Conservation (phyloP, 2,329 filamentous ascomycete genomes). For the Dryadomyces quercivorus region DNA sequence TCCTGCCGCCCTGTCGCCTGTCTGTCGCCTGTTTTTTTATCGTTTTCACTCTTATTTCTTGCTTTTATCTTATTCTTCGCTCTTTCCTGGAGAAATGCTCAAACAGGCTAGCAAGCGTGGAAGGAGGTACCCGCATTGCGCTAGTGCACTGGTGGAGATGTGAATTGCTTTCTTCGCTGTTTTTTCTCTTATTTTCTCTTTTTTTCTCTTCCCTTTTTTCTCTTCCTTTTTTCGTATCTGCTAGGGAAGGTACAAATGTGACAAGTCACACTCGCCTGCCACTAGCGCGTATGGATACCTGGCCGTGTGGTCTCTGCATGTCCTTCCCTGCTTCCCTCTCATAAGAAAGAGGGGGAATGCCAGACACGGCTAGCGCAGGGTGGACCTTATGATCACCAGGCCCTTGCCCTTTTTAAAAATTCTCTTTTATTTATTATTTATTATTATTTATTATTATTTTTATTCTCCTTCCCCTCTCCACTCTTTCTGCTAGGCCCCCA, state of each 20-base stretch:
- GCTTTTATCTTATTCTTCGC: neutral
- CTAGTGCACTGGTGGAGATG: neutral
- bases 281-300: constrained; percentile 3
- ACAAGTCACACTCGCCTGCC: neutral
- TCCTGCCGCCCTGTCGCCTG: neutral
- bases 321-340: neutral
- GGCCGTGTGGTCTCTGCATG: neutral
- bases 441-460: too few relatives aligned
- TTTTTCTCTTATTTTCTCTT: neutral
- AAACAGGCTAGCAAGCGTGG: neutral
- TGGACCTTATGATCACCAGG: constrained; percentile 7
- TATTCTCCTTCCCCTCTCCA: neutral
- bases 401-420: constrained; percentile 2
- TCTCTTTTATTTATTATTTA: constrained; percentile 1
- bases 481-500: neutral
- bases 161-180: neutral
- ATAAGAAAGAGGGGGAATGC: neutral
- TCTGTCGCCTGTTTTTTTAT: neutral
- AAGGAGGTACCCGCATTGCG: constrained; percentile 2
- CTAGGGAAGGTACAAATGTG: neutral
- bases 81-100: neutral
- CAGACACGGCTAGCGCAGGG: neutral
- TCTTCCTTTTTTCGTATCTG: neutral
- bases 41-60: neutral
- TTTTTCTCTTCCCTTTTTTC: neutral